phyloP scores from a whole-genome alignment of 2,329 filamentous ascomycete species.

The Talaromyces islandicus region DNA sequence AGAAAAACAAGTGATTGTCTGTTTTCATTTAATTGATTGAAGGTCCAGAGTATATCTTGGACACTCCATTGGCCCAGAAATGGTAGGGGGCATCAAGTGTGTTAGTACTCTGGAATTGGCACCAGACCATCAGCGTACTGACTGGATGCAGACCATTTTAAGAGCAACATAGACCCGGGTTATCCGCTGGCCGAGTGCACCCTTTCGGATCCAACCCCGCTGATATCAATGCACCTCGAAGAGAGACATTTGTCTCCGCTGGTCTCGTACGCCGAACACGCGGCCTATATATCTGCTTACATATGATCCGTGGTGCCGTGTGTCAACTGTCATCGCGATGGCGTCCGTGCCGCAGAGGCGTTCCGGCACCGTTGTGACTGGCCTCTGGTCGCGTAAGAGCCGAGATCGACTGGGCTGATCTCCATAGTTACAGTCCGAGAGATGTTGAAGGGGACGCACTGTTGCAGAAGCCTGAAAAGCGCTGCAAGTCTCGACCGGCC shows the following conservation, averaged over 20 bases:
- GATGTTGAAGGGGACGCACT: neutral
- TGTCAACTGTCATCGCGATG: neutral
- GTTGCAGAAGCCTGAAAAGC: neutral
- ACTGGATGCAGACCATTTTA: neutral
- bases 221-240: neutral
- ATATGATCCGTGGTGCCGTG: neutral
- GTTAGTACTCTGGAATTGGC: neutral
- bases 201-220: neutral
- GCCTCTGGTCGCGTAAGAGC: neutral
- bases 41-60: neutral
- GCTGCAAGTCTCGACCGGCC: neutral
- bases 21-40: neutral
- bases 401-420: neutral
- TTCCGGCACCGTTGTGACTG: neutral
- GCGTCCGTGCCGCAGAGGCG: neutral
- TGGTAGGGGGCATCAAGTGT: neutral
- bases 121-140: neutral
- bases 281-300: neutral
- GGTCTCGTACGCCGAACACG: neutral
- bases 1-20: neutral
- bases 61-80: neutral
- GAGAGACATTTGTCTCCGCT: neutral
- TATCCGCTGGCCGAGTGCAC: neutral
- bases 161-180: neutral
- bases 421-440: neutral